phyloP scores from a whole-genome alignment of 176 grass and related monocot genomes.

The Ananas comosus region DNA sequence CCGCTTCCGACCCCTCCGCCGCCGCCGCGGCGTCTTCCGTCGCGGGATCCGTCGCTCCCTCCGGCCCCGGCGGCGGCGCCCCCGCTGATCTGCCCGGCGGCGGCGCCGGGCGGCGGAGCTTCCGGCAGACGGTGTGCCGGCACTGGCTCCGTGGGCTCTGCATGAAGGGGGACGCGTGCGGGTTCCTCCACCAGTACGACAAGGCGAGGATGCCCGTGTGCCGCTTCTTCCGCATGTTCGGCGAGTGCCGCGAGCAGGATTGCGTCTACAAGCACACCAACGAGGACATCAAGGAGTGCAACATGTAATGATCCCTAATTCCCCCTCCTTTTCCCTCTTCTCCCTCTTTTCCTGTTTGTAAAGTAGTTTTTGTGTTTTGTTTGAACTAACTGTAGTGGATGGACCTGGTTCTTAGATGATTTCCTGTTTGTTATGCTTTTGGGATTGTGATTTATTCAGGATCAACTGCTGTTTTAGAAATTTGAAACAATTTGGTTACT shows the following conservation, averaged over 20 bases:
- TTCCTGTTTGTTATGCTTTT: no score
- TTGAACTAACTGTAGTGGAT: neutral
- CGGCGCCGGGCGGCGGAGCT: constrained; percentile 64
- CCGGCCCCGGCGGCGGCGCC: neutral
- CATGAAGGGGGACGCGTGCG: constrained; percentile 93
- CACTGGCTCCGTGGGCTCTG: constrained; percentile 97
- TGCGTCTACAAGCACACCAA: constrained; percentile 96
- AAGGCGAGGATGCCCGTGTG: constrained; percentile 99
- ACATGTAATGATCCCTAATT: constrained; percentile 46
- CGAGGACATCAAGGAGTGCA: constrained; percentile 95
- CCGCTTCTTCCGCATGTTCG: constrained; percentile 85
- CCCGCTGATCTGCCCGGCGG: neutral
- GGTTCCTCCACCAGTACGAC: constrained; percentile 98
- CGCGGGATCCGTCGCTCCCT: constrained; percentile 12
- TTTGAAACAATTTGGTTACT: no score
- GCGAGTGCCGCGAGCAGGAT: constrained; percentile 90
- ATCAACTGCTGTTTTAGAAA: no score
- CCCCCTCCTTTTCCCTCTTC: neutral
- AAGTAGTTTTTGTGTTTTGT: no score
- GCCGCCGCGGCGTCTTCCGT: constrained; percentile 1
- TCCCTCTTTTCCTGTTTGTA: neutral
- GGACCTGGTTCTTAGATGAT: neutral
- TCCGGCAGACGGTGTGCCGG: constrained; percentile 84
- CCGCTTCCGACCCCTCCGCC: constrained; percentile 8
- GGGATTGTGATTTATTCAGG: no score